These are phyloP conservation scores for Mucor racemosus DNA, from an alignment of 371 early-diverging fungal species.

Conservation along the genomic window DNA sequence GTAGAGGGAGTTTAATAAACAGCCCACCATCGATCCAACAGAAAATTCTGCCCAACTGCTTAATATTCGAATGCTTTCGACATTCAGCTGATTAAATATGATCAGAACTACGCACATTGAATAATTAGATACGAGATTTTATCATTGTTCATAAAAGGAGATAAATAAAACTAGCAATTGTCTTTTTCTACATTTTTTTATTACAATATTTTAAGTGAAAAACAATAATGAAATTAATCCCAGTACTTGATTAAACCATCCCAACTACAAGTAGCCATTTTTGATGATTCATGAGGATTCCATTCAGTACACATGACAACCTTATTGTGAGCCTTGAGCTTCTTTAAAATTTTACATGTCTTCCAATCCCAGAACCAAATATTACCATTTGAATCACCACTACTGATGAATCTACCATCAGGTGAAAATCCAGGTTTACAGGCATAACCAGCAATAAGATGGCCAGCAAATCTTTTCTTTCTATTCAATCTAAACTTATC, in stretches of 20 bases:
- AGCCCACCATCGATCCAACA: no score
- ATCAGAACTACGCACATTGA: no score
- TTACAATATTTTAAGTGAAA: neutral
- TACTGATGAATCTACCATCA: conserved; percentile 87
- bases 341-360: conserved; percentile 80
- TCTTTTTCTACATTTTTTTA: neutral
- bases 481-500: conserved; percentile 88
- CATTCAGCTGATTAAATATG: no score
- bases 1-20: no score
- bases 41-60: no score
- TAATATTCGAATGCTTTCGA: no score
- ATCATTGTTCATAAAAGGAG: no score
- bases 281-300: conserved; percentile 95
- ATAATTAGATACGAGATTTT: no score
- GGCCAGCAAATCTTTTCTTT: conserved; percentile 92
- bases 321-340: conserved; percentile 89
- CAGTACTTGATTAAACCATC: conserved; percentile 95
- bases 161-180: no score
- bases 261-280: conserved; percentile 95
- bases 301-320: conserved; percentile 91
- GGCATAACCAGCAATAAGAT: conserved; percentile 94
- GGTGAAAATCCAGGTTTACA: conserved; percentile 94
- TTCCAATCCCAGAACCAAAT: conserved; percentile 98
- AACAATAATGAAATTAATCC: conserved; percentile 55
- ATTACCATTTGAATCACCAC: conserved; percentile 93